Evolutionary conservation across 2,329 filamentous ascomycete species (phyloP), one percentile per base, ranked within the genome.

Genomic region (Botryotinia globosa): DNA sequence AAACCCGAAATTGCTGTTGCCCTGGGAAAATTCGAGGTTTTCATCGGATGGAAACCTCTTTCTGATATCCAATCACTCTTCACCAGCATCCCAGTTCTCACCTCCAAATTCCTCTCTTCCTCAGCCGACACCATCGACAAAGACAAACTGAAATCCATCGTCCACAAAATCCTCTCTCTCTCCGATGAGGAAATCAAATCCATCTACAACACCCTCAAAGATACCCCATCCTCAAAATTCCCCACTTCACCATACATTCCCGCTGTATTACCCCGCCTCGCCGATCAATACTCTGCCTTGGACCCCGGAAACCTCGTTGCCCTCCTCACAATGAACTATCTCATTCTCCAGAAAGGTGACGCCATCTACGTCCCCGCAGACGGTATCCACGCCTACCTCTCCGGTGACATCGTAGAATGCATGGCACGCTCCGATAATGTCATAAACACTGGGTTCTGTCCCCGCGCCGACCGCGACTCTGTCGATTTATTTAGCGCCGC

Each of bases 361-460:
- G 94, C 94, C 14, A 91, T 98, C 84, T 98, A 97, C 84, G 87
- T 98, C 39, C 92, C 93, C 77, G 95, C 96, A 12, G 94, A 98
- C 80, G 95, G 98, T 79, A 98, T 98, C 79, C 95, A 98, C 81
- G 95, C 95, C 69, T 98, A 98, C 82, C 84, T 96, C 56, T 93
- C 90, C 1, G 93, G 93, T 71, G 94, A 98, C 80, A 97, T 98
- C 77, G 93, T 98, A 81, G 95, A 98, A 83, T 98, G 95, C 86
- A 98, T 98, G 95, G 95, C 95, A 0, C 91, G 93, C 10, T 97
- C 93, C n/a, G 95, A 98, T 86, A 98, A 98, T 76, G 91, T 94
- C 2, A 84, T 94, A 67, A 92, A 92, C 80, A 89, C 88, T 0
- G 91, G 92, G 0, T 93, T 94, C 83, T 94, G 91, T 76, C 91